Percentiles rank a stretch among this genome's conserved stretches.
phyloP scores from a whole-genome alignment of 495 filamentous ascomycete genomes.

The Hypoxylon crocopeplum region DNA sequence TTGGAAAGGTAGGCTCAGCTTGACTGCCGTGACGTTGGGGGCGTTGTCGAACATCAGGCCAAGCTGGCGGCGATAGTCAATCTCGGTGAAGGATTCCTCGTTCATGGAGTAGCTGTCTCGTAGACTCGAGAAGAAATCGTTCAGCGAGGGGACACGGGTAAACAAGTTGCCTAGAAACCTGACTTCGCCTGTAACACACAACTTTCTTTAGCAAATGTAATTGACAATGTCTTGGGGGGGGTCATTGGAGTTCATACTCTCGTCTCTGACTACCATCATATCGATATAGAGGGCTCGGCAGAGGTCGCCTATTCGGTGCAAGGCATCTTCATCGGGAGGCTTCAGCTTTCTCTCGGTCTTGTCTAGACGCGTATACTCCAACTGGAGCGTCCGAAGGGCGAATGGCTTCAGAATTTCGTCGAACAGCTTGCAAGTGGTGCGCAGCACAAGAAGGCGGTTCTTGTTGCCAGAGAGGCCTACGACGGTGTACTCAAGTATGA shows the following conservation, averaged over 20 bases:
- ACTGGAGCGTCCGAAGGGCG: constrained; percentile 28
- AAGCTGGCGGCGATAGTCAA: constrained; percentile 32
- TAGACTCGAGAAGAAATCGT: constrained; percentile 12
- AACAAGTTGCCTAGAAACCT: constrained; percentile 25
- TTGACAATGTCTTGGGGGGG: not conserved
- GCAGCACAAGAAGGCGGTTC: constrained; percentile 31
- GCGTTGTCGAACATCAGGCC: constrained; percentile 28
- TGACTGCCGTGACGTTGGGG: constrained; percentile 20
- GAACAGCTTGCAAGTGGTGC: constrained; percentile 36
- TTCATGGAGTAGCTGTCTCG: constrained; percentile 35
- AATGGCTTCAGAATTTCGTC: constrained; percentile 35
- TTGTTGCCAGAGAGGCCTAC: constrained; percentile 16
- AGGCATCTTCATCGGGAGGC: constrained; percentile 17
- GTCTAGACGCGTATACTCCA: constrained; percentile 40
- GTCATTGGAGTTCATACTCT: constrained; percentile 11
- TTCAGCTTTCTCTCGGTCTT: constrained; percentile 1
- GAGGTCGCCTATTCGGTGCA: constrained; percentile 28
- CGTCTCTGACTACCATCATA: constrained; percentile 40
- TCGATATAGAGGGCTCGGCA: constrained; percentile 37
- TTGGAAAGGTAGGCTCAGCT: constrained; percentile 36
- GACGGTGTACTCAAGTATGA: constrained; percentile 25
- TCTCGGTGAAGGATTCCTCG: constrained; percentile 34
- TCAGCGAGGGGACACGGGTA: constrained; percentile 17
- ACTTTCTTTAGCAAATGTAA: constrained; percentile 1
- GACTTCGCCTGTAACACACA: constrained; percentile 20